Percentiles rank a stretch among this genome's conserved stretches.
Evolutionary conservation across 1,139 yeast species (phyloP).

Genomic region (Schizosaccharomyces versatilis): DNA sequence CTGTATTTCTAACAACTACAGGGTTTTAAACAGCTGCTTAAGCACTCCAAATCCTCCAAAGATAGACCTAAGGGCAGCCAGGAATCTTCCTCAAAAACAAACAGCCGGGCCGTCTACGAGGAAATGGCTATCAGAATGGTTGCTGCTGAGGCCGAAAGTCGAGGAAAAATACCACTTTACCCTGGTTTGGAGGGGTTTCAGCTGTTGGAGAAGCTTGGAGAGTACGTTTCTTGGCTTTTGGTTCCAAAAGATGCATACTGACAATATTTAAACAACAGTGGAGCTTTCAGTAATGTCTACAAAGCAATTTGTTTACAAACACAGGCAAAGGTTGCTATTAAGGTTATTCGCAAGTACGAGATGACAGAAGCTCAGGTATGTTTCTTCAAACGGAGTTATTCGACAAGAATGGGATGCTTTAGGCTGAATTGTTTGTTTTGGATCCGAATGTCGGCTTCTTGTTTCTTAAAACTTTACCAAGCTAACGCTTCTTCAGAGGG

Average conservation of each 20-base stretch:
- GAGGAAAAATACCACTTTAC: slow-evolving; percentile 24
- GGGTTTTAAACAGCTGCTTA: background rate
- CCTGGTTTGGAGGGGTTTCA: slow-evolving; percentile 29
- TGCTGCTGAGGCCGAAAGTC: slow-evolving; percentile 32
- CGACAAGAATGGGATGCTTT: background rate
- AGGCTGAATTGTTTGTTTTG: background rate
- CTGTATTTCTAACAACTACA: background rate
- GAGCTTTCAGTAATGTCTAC: slow-evolving; percentile 78
- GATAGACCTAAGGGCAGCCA: background rate
- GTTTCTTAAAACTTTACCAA: background rate
- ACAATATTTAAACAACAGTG: slow-evolving; percentile 31
- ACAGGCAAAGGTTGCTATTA: slow-evolving; percentile 48
- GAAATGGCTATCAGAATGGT: slow-evolving; percentile 36
- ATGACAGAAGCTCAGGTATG: slow-evolving; percentile 26
- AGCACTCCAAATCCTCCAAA: background rate
- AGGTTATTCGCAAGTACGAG: slow-evolving; percentile 55
- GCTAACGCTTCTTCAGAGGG: slow-evolving; percentile 21
- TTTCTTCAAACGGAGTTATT: slow-evolving; percentile 9
- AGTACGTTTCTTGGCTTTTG: slow-evolving; percentile 13
- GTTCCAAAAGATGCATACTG: background rate
- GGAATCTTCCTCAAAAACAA: background rate
- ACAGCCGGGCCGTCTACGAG: background rate
- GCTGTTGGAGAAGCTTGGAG: slow-evolving; percentile 27
- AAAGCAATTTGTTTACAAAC: slow-evolving; percentile 35
- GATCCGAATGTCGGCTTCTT: background rate